These are phyloP conservation scores for Cenchrus purpureus DNA, from an alignment of 176 grass and related monocot species.

Conservation along the genomic window DNA sequence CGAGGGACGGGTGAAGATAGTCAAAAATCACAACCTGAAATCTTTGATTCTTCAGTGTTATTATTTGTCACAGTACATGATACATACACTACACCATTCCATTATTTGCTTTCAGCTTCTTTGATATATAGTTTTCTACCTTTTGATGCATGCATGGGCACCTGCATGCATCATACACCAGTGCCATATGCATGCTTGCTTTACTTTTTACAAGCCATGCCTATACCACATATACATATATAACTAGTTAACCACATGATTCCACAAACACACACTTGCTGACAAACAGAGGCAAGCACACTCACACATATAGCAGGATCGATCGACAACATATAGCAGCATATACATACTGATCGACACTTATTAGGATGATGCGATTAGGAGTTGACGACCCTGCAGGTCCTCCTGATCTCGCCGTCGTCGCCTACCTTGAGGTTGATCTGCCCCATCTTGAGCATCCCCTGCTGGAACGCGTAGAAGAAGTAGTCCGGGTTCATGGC, in stretches of 20 bases:
- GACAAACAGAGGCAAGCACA: background rate
- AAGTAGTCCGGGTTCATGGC: constrained; percentile 73
- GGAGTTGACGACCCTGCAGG: constrained; percentile 64
- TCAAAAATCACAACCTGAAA: background rate
- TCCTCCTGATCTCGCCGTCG: constrained; percentile 66
- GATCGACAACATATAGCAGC: background rate
- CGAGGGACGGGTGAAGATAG: too few relatives aligned
- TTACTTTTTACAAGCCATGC: background rate
- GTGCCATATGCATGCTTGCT: background rate
- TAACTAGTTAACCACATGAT: background rate
- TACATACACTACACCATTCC: background rate
- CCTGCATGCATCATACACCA: background rate
- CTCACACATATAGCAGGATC: too few relatives aligned
- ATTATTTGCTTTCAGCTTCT: background rate
- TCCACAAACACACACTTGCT: background rate
- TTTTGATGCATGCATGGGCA: background rate
- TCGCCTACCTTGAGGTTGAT: constrained; percentile 76
- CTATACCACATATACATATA: background rate
- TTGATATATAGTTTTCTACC: background rate
- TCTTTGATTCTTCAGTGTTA: background rate
- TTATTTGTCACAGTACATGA: background rate
- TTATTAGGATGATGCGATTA: background rate
- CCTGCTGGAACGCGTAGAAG: constrained; percentile 81
- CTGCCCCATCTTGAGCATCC: constrained; percentile 87
- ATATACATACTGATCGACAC: background rate